Evolutionary conservation across 192 early-diverging fungal genomes (phyloP), one percentile per base, ranked within the genome.

Genomic region (Entomortierella chlamydospora): DNA sequence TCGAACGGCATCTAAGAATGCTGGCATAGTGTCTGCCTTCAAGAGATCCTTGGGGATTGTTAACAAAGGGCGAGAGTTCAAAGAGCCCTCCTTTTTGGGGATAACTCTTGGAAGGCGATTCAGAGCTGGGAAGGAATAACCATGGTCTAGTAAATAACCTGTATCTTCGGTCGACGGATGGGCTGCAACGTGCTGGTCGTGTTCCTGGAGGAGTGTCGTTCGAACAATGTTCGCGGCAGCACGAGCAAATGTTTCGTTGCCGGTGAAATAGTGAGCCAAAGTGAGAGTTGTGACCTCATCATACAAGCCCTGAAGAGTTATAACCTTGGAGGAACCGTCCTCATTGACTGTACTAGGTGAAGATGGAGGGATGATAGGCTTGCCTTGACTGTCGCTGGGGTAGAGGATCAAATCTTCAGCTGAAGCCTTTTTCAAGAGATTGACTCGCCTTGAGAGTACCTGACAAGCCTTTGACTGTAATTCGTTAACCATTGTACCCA

Each of bases 81-180:
- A 26, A 0, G 56, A 23, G 45, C 76, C 76, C 15, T 79, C 76
- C 63, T 79, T 79, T 68, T 86, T 84, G 26, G 83, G 82, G 20
- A 88, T 70, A 18, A 83, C 68, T 53, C 83, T 69, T 26, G 89
- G 84, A 7, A 88, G 73, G 11, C 84, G 84, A 54, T 83, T 87
- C 22, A 88, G 57, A 39, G 78, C 73, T 10, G 89, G 89, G 81
- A 90, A 88, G n/a, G 81, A 86, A 49, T 88, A 88, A 25, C 89
- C 89, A 72, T 90, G 87, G 45, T 88, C 89, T n/a, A 84, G 79
- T 25, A 85, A 58, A 28, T 84, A 85, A 34, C 87, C 86, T 45
- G 82, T 82, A 23, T 83, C 87, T 41, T 84, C 81, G 18, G 84
- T 82, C 6, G 83, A 77, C n/a, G 79, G 71, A 12, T 76, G 55